These are phyloP conservation scores for Ophiostoma angusticollis DNA, from an alignment of 2,329 filamentous ascomycete species.

Conservation along the genomic window DNA sequence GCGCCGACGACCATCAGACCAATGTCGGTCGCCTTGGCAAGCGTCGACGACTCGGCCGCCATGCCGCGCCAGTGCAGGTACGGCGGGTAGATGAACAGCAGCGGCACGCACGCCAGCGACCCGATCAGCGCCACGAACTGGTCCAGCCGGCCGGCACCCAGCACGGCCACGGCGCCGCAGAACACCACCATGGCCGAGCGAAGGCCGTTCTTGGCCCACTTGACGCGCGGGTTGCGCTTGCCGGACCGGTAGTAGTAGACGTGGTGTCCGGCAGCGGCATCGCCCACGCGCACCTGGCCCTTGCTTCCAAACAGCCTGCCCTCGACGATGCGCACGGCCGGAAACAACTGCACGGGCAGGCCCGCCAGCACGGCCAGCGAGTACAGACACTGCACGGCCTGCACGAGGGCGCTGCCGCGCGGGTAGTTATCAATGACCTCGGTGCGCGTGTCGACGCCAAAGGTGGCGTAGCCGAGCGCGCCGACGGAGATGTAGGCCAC, in stretches of 20 bases:
- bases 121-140: constrained; percentile 65
- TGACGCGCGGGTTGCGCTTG: constrained; percentile 49
- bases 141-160: constrained; percentile 57
- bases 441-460: constrained; percentile 54
- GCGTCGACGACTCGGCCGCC: constrained; percentile 35
- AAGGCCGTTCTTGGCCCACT: constrained; percentile 66
- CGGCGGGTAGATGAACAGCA: constrained; percentile 67
- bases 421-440: constrained; percentile 69
- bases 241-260: constrained; percentile 40
- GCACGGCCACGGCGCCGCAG: constrained; percentile 47
- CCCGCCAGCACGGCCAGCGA: constrained; percentile 61
- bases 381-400: constrained; percentile 63
- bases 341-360: constrained; percentile 63
- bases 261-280: too few relatives aligned
- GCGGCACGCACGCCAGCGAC: constrained; percentile 58
- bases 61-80: constrained; percentile 57
- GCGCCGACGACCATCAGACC: constrained; percentile 49
- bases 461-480: constrained; percentile 61
- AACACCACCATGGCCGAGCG: constrained; percentile 42
- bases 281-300: too few relatives aligned
- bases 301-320: constrained; percentile 45
- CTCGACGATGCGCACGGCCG: constrained; percentile 59
- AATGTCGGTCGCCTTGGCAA: constrained; percentile 47
- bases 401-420: constrained; percentile 57
- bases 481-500: constrained; percentile 60